phyloP scores from a whole-genome alignment of 2,329 filamentous ascomycete species.

The Penicillium sp. region DNA sequence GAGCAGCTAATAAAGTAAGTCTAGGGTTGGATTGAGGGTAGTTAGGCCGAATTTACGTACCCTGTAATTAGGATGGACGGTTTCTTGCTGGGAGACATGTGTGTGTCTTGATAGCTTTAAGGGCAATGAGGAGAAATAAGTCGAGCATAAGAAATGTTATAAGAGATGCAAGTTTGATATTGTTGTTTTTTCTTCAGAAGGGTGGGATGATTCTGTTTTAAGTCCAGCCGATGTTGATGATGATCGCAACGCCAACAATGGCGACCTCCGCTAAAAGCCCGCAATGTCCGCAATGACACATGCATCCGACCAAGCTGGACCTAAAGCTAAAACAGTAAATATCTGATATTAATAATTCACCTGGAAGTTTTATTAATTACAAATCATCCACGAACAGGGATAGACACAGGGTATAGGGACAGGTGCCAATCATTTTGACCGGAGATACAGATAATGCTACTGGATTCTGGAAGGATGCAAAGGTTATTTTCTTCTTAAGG shows the following conservation, averaged over 20 bases:
- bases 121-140: not conserved
- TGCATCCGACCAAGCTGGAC: not conserved
- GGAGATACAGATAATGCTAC: no score
- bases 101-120: not conserved
- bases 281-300: not conserved
- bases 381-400: not conserved
- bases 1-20: slow-evolving; percentile 7
- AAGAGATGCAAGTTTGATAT: not conserved
- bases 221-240: not conserved
- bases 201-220: not conserved
- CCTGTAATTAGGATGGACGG: slow-evolving; percentile 7
- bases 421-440: no score
- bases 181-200: not conserved
- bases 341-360: not conserved
- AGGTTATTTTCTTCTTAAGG: no score
- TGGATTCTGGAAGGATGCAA: no score
- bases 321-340: not conserved
- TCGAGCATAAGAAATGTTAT: not conserved
- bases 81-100: slow-evolving; percentile 5
- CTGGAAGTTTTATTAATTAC: not conserved
- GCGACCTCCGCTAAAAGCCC: not conserved
- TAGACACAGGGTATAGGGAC: no score
- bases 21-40: not conserved
- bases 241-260: not conserved
- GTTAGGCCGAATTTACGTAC: not conserved